A percentile compares a stretch with the other conserved stretches of the same genome.
phyloP scores from a whole-genome alignment of 148 eudicot genomes.

The Camellia sinensis region DNA sequence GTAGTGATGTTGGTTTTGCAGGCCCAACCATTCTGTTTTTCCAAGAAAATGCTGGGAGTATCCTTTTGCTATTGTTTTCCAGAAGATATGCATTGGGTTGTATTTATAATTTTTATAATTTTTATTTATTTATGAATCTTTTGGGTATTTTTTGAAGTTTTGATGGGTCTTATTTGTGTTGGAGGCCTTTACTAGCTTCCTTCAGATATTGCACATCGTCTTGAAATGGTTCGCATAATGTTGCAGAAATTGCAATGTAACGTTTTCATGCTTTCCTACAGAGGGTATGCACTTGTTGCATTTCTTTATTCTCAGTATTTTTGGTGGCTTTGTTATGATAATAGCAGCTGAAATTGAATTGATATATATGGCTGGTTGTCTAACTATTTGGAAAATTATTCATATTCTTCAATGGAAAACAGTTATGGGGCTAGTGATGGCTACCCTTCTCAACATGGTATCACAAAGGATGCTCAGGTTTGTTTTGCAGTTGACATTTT shows the following conservation, averaged over 20 bases:
- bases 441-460: conserved; percentile 92
- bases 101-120: not conserved
- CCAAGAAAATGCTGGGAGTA: conserved; percentile 99
- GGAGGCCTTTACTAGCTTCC: conserved; percentile 55
- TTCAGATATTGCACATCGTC: conserved; percentile 96
- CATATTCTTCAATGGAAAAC: conserved; percentile 20
- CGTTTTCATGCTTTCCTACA: conserved; percentile 95
- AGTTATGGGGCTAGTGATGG: conserved; percentile 99
- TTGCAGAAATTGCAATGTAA: conserved; percentile 81
- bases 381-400: conserved; percentile 1
- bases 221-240: conserved; percentile 96
- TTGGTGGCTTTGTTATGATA: not conserved
- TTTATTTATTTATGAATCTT: not conserved
- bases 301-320: conserved; percentile 7
- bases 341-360: conserved; percentile 7
- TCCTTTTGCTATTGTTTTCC: conserved; percentile 52
- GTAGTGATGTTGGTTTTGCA: conserved; percentile 38
- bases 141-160: not conserved
- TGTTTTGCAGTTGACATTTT: not conserved
- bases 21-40: conserved; percentile 97
- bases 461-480: conserved; percentile 93
- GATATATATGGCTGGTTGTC: conserved; percentile 8
- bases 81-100: not conserved
- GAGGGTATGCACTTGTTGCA: conserved; percentile 63
- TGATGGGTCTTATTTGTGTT: conserved; percentile 12